Evolutionary conservation across 2,329 filamentous ascomycete genomes (phyloP), one percentile per base, ranked within the genome.

Genomic region (Fusarium miscanthi): DNA sequence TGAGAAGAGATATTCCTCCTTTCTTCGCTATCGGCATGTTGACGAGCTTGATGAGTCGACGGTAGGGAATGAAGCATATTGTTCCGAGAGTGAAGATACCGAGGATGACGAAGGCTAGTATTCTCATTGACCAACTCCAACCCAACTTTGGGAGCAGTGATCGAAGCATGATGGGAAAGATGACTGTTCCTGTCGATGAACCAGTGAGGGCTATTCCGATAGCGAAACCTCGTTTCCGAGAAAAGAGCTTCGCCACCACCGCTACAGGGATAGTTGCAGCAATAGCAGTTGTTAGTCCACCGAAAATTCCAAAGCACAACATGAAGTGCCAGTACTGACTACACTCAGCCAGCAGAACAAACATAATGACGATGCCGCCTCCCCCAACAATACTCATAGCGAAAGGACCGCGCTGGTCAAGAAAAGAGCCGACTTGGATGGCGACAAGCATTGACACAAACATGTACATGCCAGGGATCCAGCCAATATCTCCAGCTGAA

Each of bases 151-250:
- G 63, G 0, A 66, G 51, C 1, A 66, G 11, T 3, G 63, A 66
- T 2, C 61, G 61, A 10, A 66, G 61, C 61, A 59, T 66, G 8
- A 66, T 66, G 1, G 63, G 63, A 7, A 66, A 66, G 1, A 66
- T 66, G 1, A 66, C 63, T 2, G 63, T 66, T 16, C 63, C 63
- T 6, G 56, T 51, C 1, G 63, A 66, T 6, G 63, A 66, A 0
- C 61, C 63, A 0, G 51, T 51, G 2, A 66, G 61, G 2, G 63
- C 63, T 11, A 66, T n/a, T 3, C 63, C 63, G 2, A 66, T 66
- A n/a, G 63, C 63, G 1, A 66, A 23, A 2, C 63, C 63, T 8
- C 63, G 38, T 8, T 35, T 66, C 2, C 61, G 23, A 1, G 63
- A 51, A 17, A 66, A 66, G 43, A 66, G 61, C 6, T 66, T 66